phyloP scores from a whole-genome alignment of 495 filamentous ascomycete species.

The Aspergillus saccharolyticus region DNA sequence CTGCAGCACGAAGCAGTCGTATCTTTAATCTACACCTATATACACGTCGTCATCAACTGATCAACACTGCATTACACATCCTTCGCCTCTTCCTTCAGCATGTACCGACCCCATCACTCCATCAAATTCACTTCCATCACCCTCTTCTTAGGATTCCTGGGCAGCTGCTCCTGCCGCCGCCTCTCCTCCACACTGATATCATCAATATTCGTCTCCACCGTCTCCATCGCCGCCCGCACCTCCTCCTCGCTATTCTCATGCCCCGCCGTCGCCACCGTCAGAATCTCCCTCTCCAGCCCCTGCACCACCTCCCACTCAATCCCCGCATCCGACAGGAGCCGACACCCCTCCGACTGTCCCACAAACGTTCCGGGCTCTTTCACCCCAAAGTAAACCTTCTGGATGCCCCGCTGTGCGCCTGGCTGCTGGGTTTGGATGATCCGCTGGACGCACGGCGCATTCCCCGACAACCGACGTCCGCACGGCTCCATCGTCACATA shows the following conservation, averaged over 20 bases:
- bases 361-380: conserved; percentile 89
- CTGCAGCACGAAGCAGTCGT: neutral
- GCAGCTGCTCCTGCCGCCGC: conserved; percentile 28
- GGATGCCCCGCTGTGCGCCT: conserved; percentile 48
- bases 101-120: neutral
- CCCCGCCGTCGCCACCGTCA: conserved; percentile 74
- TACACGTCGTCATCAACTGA: no score
- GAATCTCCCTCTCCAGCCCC: conserved; percentile 77
- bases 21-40: no score
- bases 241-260: conserved; percentile 51
- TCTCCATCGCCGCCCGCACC: conserved; percentile 27
- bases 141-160: conserved; percentile 45
- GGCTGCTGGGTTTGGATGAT: conserved; percentile 63
- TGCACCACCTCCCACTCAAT: conserved; percentile 64
- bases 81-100: no score
- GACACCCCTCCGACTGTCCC: conserved; percentile 67
- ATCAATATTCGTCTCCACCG: conserved; percentile 30
- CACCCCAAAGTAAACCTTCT: conserved; percentile 81
- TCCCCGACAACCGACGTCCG: conserved; percentile 72
- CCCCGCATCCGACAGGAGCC: conserved; percentile 65
- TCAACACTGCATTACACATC: no score
- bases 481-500: conserved; percentile 98
- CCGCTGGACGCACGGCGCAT: conserved; percentile 74
- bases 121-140: conserved; percentile 35
- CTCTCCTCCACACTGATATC: conserved; percentile 34